These are phyloP conservation scores for Panicum hallii DNA, from an alignment of 202 grass and related monocot species.

Conservation along the genomic window DNA sequence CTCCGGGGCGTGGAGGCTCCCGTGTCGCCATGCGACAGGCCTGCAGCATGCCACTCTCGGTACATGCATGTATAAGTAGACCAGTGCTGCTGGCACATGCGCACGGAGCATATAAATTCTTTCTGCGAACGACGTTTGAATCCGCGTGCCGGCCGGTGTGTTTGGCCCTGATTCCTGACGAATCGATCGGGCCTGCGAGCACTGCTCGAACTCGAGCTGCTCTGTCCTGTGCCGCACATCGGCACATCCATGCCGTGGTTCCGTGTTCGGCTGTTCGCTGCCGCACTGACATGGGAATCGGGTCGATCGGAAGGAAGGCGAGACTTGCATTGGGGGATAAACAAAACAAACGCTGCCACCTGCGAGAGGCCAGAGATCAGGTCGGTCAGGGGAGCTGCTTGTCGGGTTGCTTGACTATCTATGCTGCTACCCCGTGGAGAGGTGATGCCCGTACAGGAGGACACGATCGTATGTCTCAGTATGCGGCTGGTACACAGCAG, in stretches of 20 bases:
- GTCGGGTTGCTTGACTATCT: too few species aligned
- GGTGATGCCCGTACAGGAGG: neutral
- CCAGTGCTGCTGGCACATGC: neutral
- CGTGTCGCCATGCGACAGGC: slow-evolving; percentile 1
- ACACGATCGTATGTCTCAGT: too few species aligned
- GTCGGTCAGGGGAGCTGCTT: too few species aligned
- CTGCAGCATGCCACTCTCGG: neutral
- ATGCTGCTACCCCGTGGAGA: neutral
- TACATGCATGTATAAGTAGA: neutral
- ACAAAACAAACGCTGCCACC: neutral
- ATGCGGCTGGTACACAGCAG: too few species aligned
- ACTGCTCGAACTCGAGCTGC: neutral
- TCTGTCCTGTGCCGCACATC: too few species aligned
- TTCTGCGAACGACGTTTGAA: neutral
- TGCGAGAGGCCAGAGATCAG: neutral
- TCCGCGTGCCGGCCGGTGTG: neutral
- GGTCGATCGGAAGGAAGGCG: neutral
- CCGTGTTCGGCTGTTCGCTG: neutral
- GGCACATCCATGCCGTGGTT: neutral
- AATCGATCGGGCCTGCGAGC: neutral
- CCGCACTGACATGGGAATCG: neutral
- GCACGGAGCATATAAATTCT: neutral
- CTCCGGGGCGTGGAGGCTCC: neutral
- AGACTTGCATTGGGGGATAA: neutral
- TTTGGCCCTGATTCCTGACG: neutral